phyloP scores from a whole-genome alignment of 2,329 filamentous ascomycete species.

The Hymenoscyphus linearis region DNA sequence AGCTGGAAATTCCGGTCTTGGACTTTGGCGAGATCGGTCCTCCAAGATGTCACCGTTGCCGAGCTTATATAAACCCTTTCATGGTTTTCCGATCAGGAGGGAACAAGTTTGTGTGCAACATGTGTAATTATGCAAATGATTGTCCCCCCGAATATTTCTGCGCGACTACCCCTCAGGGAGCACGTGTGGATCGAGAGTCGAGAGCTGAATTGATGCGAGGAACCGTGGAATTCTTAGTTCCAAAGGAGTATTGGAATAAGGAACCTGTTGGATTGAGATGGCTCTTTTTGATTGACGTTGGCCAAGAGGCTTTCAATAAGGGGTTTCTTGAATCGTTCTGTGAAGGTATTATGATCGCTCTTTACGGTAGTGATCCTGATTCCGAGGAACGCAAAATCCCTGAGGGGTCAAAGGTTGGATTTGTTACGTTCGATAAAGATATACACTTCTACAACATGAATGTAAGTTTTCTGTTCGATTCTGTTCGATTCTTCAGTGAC shows the following conservation, averaged over 20 bases:
- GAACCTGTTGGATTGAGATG: conserved; percentile 83
- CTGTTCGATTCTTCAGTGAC: neutral
- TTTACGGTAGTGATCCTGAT: conserved; percentile 66
- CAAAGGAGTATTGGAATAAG: conserved; percentile 98
- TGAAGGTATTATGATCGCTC: conserved; percentile 75
- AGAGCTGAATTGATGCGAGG: conserved; percentile 85
- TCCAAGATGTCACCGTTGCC: conserved; percentile 84
- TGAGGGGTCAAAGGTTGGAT: conserved; percentile 79
- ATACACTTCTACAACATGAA: conserved; percentile 97
- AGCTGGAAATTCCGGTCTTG: conserved; percentile 81
- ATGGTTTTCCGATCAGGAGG: conserved; percentile 95
- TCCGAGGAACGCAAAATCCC: conserved; percentile 57
- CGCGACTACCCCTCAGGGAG: conserved; percentile 79
- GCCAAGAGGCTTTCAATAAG: conserved; percentile 83
- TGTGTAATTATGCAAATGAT: conserved; percentile 96
- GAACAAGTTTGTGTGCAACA: conserved; percentile 96
- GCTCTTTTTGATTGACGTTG: conserved; percentile 91
- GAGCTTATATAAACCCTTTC: conserved; percentile 97
- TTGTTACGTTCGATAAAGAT: conserved; percentile 93
- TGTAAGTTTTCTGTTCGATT: conserved; percentile 44
- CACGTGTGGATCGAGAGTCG: conserved; percentile 81
- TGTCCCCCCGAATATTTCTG: conserved; percentile 89
- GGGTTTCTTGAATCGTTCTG: conserved; percentile 89
- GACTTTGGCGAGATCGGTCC: conserved; percentile 92
- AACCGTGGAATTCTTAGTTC: conserved; percentile 93